Evolutionary conservation across 768 basidiomycete species (phyloP), one percentile per base, ranked within the genome.

Genomic region (Udeniomyces megalosporus): DNA sequence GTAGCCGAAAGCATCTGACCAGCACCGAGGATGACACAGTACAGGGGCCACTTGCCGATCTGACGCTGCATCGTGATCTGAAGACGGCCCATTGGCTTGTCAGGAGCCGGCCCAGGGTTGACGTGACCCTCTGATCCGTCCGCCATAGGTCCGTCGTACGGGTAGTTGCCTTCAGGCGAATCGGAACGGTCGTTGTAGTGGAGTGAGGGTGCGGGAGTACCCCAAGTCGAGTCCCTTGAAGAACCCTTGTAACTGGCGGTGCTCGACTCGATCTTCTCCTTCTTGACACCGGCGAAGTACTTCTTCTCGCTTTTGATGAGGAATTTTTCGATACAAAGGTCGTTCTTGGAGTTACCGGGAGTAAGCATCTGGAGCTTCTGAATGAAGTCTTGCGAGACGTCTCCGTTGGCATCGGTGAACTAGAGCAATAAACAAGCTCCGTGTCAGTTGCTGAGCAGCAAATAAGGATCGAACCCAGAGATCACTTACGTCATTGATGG

Each of bases 331-430:
- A 95, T 95, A 34, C 88, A 93, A 28, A 95, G 72, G 67, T 93
- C 90, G 58, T 82, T 80, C 75, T 89, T 87, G 5, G 91, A 91
- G 72, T 93, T 95, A 60, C 88, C 86, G 0, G 89, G 78, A 48
- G 80, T 83, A 62, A 93, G 79, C 61, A 71, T 70, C 70, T 88
- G 85, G 45, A 95, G 75, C 72, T 85, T 89, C 69, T 86, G 82
- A 10, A 90, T 86, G 73, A 93, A 95, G 60, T 87, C 84, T 38
- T 84, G 80, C 11, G 89, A 86, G 54, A 95, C 90, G 51, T 88
- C 88, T 38, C 91, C 91, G 71, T 93, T 89, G 1, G 87, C 79
- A 72, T 93, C 91, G 24, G 91, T 93, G 75, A 95, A 95, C 85
- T 90, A 14, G 53, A 34, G 17, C 38, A 35, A n/a, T 29, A 20